These are phyloP conservation scores for Aureobasidium sp. DNA, from an alignment of 2,329 filamentous ascomycete genomes.

Conservation along the genomic window DNA sequence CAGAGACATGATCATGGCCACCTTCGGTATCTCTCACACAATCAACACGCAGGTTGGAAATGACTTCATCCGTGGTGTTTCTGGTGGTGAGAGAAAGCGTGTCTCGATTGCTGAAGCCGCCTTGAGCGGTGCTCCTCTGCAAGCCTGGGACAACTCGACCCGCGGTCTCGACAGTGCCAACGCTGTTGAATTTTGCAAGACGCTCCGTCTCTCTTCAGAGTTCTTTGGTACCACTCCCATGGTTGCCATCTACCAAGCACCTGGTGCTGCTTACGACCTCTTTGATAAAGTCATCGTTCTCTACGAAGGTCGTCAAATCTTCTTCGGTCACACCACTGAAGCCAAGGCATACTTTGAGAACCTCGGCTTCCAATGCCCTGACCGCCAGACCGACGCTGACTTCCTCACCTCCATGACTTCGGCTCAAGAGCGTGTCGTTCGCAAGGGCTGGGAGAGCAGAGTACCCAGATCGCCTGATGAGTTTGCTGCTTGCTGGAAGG, in stretches of 20 bases:
- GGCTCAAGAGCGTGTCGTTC: constrained; percentile 40
- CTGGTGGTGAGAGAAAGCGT: constrained; percentile 70
- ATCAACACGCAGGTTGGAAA: constrained; percentile 67
- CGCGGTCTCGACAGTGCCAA: constrained; percentile 69
- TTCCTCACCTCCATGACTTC: constrained; percentile 70
- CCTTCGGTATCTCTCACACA: constrained; percentile 68
- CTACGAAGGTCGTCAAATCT: constrained; percentile 63
- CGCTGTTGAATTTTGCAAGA: constrained; percentile 68
- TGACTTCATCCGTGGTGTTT: constrained; percentile 67
- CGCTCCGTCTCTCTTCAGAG: constrained; percentile 60
- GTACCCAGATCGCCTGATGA: constrained; percentile 45
- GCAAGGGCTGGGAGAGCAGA: constrained; percentile 37
- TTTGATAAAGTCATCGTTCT: constrained; percentile 65
- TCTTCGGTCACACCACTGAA: constrained; percentile 56
- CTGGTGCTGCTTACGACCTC: constrained; percentile 60
- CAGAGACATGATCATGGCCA: constrained; percentile 66
- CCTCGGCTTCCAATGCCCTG: constrained; percentile 67
- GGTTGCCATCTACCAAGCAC: constrained; percentile 69
- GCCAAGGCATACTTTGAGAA: constrained; percentile 63
- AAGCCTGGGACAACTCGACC: constrained; percentile 75
- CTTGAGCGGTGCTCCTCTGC: constrained; percentile 51
- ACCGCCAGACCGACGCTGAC: constrained; percentile 65
- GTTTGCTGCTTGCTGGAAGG: constrained; percentile 48
- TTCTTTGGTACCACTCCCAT: constrained; percentile 58
- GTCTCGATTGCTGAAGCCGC: constrained; percentile 76